Conservation (phyloP, 2,329 filamentous ascomycete species). For the Tolypocladium tundrense region DNA sequence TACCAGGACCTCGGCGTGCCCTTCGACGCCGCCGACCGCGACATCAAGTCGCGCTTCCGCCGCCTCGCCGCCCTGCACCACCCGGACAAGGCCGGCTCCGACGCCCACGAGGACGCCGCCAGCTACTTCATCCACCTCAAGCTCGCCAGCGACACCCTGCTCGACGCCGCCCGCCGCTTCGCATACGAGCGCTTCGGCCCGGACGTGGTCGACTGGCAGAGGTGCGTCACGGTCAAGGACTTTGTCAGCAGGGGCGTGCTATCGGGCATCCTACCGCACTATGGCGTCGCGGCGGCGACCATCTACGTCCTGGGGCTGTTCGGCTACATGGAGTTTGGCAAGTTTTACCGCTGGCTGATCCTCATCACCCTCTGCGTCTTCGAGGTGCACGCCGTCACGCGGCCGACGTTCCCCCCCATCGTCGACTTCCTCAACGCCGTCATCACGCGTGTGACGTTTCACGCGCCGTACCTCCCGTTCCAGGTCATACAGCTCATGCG, state of each 20-base stretch:
- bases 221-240: constrained; percentile 60
- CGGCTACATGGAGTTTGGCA: constrained; percentile 58
- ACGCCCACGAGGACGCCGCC: constrained; percentile 18
- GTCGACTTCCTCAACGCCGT: constrained; percentile 35
- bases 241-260: constrained; percentile 57
- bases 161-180: constrained; percentile 67
- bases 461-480: constrained; percentile 68
- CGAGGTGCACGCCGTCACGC: constrained; percentile 46
- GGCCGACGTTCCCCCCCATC: constrained; percentile 38
- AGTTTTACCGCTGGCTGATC: constrained; percentile 55
- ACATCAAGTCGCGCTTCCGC: constrained; percentile 77
- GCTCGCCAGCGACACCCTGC: constrained; percentile 69
- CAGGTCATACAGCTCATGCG: constrained; percentile 69
- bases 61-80: constrained; percentile 63
- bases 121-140: constrained; percentile 71
- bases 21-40: constrained; percentile 57
- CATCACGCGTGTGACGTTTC: constrained; percentile 26
- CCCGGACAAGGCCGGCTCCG: constrained; percentile 65
- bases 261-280: constrained; percentile 50
- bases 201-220: constrained; percentile 54
- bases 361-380: constrained; percentile 42
- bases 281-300: constrained; percentile 43
- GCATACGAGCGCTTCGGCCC: constrained; percentile 87
- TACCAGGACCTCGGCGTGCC: constrained; percentile 69
- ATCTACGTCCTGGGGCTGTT: constrained; percentile 53